phyloP scores from a whole-genome alignment of 2,329 filamentous ascomycete genomes.

The Neoscytalidium dimidiatum region DNA sequence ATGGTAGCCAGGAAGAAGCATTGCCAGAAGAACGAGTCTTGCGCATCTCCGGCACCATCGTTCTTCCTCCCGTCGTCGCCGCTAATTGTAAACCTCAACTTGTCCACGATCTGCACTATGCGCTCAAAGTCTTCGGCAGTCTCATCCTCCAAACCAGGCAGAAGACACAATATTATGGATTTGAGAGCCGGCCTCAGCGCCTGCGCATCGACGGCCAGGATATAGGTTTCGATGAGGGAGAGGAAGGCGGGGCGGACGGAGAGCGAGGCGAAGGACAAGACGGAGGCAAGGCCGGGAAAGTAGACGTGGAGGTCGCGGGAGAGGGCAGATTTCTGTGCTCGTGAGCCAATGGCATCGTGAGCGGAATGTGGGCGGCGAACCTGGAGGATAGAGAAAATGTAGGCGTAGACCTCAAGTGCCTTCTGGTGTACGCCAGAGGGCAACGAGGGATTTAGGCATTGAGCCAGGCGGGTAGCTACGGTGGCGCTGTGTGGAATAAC shows the following conservation, averaged over 20 bases:
- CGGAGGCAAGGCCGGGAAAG: conserved; percentile 83
- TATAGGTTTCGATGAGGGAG: conserved; percentile 76
- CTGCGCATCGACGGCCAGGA: conserved; percentile 69
- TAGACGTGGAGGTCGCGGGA: conserved; percentile 83
- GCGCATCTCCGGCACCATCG: conserved; percentile 40
- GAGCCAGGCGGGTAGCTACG: conserved; percentile 87
- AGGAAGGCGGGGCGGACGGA: conserved; percentile 86
- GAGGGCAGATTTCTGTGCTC: conserved; percentile 61
- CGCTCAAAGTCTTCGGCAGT: conserved; percentile 96
- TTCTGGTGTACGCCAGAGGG: conserved; percentile 98
- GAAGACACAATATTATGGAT: conserved; percentile 81
- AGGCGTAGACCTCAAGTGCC: conserved; percentile 87
- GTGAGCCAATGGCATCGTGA: conserved; percentile 47
- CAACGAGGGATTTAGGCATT: conserved; percentile 90
- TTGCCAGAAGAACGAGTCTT: conserved; percentile 95
- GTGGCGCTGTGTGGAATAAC: conserved; percentile 78
- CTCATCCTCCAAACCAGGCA: conserved; percentile 93
- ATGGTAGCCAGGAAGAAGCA: conserved; percentile 94
- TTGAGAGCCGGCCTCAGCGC: conserved; percentile 86
- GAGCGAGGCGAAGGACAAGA: conserved; percentile 91
- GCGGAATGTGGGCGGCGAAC: conserved; percentile 57
- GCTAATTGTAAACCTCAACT: conserved; percentile 61
- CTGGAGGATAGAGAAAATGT: conserved; percentile 81
- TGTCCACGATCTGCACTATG: conserved; percentile 75
- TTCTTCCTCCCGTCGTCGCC: conserved; percentile 55